Conservation (phyloP, 129 eudicot species). For the Logfia minima region DNA sequence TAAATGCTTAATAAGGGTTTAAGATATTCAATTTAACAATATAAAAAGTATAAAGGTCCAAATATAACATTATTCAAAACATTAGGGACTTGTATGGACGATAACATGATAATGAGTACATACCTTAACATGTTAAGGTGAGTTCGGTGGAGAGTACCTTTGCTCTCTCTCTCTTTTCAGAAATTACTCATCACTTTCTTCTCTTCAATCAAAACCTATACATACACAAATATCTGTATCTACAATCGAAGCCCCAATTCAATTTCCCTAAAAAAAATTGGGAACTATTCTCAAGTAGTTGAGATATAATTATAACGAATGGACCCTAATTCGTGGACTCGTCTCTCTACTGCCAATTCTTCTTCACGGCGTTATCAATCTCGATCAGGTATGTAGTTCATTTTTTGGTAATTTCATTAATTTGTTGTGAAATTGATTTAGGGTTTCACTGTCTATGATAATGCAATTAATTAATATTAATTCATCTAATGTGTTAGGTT, state of each 20-base stretch:
- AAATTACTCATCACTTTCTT: slow-evolving; percentile 30
- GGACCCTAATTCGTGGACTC: slow-evolving; percentile 77
- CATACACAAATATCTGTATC: slow-evolving; percentile 19
- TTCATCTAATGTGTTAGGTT: background rate
- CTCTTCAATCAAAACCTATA: slow-evolving; percentile 25
- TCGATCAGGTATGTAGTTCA: slow-evolving; percentile 56
- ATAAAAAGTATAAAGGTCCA: background rate
- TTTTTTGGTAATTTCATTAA: background rate
- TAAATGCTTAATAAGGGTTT: too few relatives aligned
- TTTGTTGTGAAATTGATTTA: background rate
- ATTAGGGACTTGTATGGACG: slow-evolving; percentile 15
- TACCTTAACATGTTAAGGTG: slow-evolving; percentile 18
- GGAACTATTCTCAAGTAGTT: background rate
- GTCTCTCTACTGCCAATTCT: slow-evolving; percentile 44
- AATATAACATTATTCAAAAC: background rate
- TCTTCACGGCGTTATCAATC: slow-evolving; percentile 58
- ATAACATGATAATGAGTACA: background rate
- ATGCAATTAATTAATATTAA: background rate
- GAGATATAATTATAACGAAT: slow-evolving; percentile 19
- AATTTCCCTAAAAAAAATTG: background rate
- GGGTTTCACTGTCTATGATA: background rate
- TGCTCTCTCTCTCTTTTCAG: slow-evolving; percentile 29
- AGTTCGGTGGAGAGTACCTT: slow-evolving; percentile 53
- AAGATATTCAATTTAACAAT: background rate
- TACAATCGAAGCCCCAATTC: slow-evolving; percentile 10